phyloP scores from a whole-genome alignment of 2,329 filamentous ascomycete genomes.

The Exophiala spinifera region DNA sequence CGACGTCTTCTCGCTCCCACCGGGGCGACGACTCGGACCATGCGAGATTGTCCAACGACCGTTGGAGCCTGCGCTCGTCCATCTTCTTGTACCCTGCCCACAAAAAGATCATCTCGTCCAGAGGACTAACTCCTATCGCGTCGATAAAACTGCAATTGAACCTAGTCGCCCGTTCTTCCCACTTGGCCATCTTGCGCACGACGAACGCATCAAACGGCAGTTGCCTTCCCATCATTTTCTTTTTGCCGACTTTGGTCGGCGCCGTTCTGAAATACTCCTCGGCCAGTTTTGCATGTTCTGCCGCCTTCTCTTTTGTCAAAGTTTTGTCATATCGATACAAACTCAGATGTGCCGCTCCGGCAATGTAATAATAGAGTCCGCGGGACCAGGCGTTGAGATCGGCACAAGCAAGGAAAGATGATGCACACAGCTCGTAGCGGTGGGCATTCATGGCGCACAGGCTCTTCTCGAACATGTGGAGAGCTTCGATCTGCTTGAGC shows the following conservation, averaged over 20 bases:
- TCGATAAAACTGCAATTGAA: slow-evolving; percentile 70
- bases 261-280: slow-evolving; percentile 69
- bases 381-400: slow-evolving; percentile 90
- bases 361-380: slow-evolving; percentile 84
- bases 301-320: slow-evolving; percentile 44
- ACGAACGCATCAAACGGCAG: slow-evolving; percentile 88
- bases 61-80: slow-evolving; percentile 61
- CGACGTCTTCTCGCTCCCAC: slow-evolving; percentile 52
- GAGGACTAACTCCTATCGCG: slow-evolving; percentile 73
- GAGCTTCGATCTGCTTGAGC: slow-evolving; percentile 82
- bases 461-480: slow-evolving; percentile 81
- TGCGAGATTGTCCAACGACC: slow-evolving; percentile 60
- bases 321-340: slow-evolving; percentile 63
- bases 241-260: slow-evolving; percentile 73
- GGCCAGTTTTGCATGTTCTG: slow-evolving; percentile 60
- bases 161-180: slow-evolving; percentile 72
- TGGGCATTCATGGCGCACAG: slow-evolving; percentile 76
- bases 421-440: slow-evolving; percentile 69
- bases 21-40: slow-evolving; percentile 57
- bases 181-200: slow-evolving; percentile 78
- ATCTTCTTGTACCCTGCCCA: slow-evolving; percentile 90
- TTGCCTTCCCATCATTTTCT: slow-evolving; percentile 83
- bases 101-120: slow-evolving; percentile 88
- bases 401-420: slow-evolving; percentile 66
- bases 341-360: slow-evolving; percentile 73